Conservation (phyloP, 2,329 filamentous ascomycete species). For the Colletotrichum coccodes region DNA sequence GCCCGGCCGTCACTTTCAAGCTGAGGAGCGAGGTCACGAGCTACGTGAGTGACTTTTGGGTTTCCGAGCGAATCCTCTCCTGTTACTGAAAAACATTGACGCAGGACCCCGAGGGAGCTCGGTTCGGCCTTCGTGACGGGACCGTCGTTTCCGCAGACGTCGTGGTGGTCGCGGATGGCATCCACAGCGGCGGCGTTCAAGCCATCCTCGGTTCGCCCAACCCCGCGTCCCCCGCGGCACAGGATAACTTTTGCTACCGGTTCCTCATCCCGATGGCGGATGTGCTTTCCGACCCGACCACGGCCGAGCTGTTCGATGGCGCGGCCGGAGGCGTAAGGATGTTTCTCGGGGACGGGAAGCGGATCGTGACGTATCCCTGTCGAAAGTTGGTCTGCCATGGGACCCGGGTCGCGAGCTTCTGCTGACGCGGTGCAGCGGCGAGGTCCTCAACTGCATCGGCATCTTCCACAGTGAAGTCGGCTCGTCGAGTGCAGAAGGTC, state of each 20-base stretch:
- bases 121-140: conserved; percentile 43
- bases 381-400: conserved; percentile 38
- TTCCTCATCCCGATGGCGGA: conserved; percentile 47
- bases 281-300: conserved; percentile 41
- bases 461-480: conserved; percentile 42
- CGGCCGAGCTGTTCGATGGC: conserved; percentile 22
- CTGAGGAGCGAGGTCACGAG: conserved; percentile 37
- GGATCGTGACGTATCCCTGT: conserved; percentile 47
- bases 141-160: conserved; percentile 45
- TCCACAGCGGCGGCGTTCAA: conserved; percentile 46
- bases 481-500: conserved; percentile 19
- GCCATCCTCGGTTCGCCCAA: conserved; percentile 42
- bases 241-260: conserved; percentile 48
- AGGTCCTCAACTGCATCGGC: conserved; percentile 47
- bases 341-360: conserved; percentile 31
- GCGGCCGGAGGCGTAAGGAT: conserved; percentile 30
- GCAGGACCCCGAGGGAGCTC: conserved; percentile 38
- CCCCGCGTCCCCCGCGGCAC: conserved; percentile 38
- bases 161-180: conserved; percentile 57
- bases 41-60: conserved; percentile 38
- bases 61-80: background rate
- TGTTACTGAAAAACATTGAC: too few species aligned
- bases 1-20: conserved; percentile 38
- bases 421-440: conserved; percentile 36
- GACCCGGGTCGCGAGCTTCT: background rate